Evolutionary conservation across 257 asterid genomes (phyloP), one percentile per base, ranked within the genome.

Genomic region (Solanum ahanhuiri): DNA sequence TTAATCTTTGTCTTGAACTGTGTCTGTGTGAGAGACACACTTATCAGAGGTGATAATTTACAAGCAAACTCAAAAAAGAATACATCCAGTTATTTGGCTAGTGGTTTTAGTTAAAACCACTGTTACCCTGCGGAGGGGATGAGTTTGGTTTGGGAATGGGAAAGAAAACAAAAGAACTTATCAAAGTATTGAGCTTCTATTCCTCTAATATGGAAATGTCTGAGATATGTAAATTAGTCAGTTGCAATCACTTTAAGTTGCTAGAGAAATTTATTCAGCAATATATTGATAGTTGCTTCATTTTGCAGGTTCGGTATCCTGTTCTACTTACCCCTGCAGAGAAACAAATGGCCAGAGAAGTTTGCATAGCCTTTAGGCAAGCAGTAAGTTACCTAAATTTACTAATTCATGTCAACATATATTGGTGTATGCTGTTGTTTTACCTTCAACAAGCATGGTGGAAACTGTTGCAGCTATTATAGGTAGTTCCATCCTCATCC

Each of bases 301-400:
- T 87, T 45, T 90, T 88, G 72, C 96, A 95, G 99, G 98, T 96
- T 57, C 90, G 99, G 48, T 96, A 96, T 92, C 99, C 99, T 82
- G 99, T 96, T 90, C 91, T 96, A 85, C 98, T 96, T 82, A 96
- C 99, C 86, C 99, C 98, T 87, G 20, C 92, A 25, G 99, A 96
- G 91, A 96, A 96, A 92, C 97, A 96, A 91, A 94, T 96, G 98
- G 93, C 98, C 34, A 93, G 99, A 93, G 98, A 96, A 85, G 98
- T 96, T 85, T 96, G 99, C 95, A 89, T 93, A 18, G 99, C 99
- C 69, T 95, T 96, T 89, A 93, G 96, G 89, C 99, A 96, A 95
- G 93, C 94, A 81, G 98, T 96, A 93, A 96, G 99, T 93, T 43
- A 83, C 60, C 64, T 51, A 72, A 76, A 39, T 79, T 37, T 75